These are phyloP conservation scores for Rhizopogon salebrosus DNA, from an alignment of 768 basidiomycete species.

Conservation along the genomic window DNA sequence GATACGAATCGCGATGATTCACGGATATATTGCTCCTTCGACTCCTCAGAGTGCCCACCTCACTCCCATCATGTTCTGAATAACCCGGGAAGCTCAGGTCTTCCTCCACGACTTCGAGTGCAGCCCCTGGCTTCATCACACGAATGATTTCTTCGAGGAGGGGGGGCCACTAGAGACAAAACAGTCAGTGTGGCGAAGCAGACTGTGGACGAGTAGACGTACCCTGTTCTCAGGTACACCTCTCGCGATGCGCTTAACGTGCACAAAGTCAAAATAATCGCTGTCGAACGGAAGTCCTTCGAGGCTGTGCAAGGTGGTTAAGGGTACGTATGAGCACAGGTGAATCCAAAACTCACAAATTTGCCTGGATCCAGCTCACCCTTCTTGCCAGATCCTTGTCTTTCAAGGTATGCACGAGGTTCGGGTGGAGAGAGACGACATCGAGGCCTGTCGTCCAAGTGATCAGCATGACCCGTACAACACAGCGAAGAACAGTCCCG, in stretches of 20 bases:
- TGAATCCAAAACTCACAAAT: slow-evolving; percentile 48
- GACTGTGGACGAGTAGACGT: slow-evolving; percentile 5
- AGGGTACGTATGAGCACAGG: neutral
- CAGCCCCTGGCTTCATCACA: slow-evolving; percentile 71
- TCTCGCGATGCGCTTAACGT: slow-evolving; percentile 64
- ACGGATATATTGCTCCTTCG: neutral
- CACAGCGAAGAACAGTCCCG: neutral
- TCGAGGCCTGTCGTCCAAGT: slow-evolving; percentile 62
- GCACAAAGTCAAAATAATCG: slow-evolving; percentile 78
- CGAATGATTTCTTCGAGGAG: slow-evolving; percentile 66
- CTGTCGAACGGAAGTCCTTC: slow-evolving; percentile 65
- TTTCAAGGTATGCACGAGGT: slow-evolving; percentile 54
- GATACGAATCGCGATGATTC: neutral
- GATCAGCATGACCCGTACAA: neutral
- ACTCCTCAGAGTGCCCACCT: neutral
- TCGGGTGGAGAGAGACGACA: slow-evolving; percentile 66
- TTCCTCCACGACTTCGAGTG: slow-evolving; percentile 74
- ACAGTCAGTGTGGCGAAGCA: neutral
- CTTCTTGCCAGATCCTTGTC: slow-evolving; percentile 47
- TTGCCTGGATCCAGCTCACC: slow-evolving; percentile 68
- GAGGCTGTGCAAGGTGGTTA: slow-evolving; percentile 35
- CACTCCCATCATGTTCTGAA: slow-evolving; percentile 1
- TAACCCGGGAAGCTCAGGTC: slow-evolving; percentile 70
- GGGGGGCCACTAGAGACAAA: slow-evolving; percentile 49
- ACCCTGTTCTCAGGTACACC: slow-evolving; percentile 78